Evolutionary conservation across 2,329 filamentous ascomycete genomes (phyloP).

Genomic region (Cercospora berteroae): DNA sequence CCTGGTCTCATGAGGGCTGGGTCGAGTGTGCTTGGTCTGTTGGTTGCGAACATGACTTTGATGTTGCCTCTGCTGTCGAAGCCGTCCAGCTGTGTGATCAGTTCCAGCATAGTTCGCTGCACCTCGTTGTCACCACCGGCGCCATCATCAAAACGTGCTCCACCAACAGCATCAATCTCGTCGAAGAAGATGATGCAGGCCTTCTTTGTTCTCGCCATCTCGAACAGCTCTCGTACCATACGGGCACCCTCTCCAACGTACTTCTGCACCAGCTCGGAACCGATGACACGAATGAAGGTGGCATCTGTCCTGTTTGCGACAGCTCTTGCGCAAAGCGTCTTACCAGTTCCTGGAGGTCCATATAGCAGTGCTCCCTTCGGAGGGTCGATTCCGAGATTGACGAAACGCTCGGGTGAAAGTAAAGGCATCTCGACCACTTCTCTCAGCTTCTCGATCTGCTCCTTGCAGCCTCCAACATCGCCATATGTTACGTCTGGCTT

Average conservation of each 20-base stretch:
- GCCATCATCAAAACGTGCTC: constrained; percentile 93
- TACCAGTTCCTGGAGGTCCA: constrained; percentile 95
- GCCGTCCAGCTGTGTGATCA: constrained; percentile 94
- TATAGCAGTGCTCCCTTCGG: constrained; percentile 97
- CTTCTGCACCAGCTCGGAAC: constrained; percentile 96
- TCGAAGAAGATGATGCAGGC: constrained; percentile 99
- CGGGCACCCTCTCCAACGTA: constrained; percentile 97
- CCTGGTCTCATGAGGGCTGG: constrained; percentile 96
- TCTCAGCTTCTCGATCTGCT: constrained; percentile 97
- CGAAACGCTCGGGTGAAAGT: constrained; percentile 92
- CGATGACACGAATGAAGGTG: constrained; percentile 97
- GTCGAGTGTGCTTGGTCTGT: constrained; percentile 90
- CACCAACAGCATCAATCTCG: constrained; percentile 94
- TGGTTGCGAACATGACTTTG: constrained; percentile 99
- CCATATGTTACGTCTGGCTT: constrained; percentile 99
- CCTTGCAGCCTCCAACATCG: constrained; percentile 97
- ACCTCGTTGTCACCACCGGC: constrained; percentile 97
- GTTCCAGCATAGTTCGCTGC: constrained; percentile 94
- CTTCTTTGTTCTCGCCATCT: constrained; percentile 99
- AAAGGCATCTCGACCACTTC: constrained; percentile 99
- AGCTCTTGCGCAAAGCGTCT: constrained; percentile 94
- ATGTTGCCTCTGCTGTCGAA: constrained; percentile 97
- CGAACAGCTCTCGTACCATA: constrained; percentile 98
- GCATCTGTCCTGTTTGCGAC: constrained; percentile 98
- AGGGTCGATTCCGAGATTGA: constrained; percentile 97